Conservation (phyloP, 108 stramenopile genomes). For the Pseudonitzschia multiseries region DNA sequence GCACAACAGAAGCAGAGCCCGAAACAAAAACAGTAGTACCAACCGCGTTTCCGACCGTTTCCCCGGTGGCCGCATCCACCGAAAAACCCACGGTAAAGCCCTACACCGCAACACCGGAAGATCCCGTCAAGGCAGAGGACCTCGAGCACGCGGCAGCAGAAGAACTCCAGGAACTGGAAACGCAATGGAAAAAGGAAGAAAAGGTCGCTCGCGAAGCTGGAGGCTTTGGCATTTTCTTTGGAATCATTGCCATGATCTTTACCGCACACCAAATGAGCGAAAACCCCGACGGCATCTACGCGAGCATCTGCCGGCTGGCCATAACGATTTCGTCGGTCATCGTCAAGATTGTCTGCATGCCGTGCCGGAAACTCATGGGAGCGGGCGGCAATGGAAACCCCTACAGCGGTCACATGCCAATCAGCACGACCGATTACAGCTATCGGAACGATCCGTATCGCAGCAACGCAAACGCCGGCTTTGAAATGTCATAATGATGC, state of each 20-base stretch:
- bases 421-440: slow-evolving; percentile 47
- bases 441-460: slow-evolving; percentile 29
- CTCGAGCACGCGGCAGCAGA: slow-evolving; percentile 16
- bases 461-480: slow-evolving; percentile 28
- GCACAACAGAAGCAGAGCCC: not conserved
- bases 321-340: slow-evolving; percentile 54
- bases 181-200: slow-evolving; percentile 52
- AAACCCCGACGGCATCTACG: slow-evolving; percentile 81
- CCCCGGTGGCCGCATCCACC: not conserved
- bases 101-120: slow-evolving; percentile 7
- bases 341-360: slow-evolving; percentile 69
- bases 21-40: too few species aligned
- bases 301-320: slow-evolving; percentile 54
- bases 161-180: slow-evolving; percentile 39
- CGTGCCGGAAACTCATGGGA: slow-evolving; percentile 53
- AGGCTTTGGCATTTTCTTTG: slow-evolving; percentile 57
- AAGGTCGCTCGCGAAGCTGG: slow-evolving; percentile 65
- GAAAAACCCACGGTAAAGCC: slow-evolving; percentile 10
- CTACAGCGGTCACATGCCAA: slow-evolving; percentile 44
- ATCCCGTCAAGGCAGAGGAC: slow-evolving; percentile 24
- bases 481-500: slow-evolving; percentile 34
- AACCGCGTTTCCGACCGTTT: not conserved
- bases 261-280: slow-evolving; percentile 84
- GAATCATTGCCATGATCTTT: slow-evolving; percentile 63
- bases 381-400: slow-evolving; percentile 24